Conservation (phyloP, 2,329 filamentous ascomycete species). For the Parastagonospora avenae region DNA sequence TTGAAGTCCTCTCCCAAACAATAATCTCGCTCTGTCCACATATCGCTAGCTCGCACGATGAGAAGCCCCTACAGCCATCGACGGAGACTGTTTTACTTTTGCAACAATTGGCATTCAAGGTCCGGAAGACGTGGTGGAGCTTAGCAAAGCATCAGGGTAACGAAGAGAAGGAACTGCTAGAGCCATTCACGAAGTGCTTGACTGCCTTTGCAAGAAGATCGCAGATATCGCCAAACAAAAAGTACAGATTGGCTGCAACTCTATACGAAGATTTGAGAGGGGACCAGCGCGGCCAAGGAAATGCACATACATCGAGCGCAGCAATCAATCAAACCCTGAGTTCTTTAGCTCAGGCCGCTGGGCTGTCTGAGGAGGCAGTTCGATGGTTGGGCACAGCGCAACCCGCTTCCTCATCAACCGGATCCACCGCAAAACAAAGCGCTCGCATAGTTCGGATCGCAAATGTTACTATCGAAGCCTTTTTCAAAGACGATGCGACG, state of each 20-base stretch:
- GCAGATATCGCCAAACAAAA: slow-evolving; percentile 38
- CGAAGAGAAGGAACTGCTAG: slow-evolving; percentile 67
- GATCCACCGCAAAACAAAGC: slow-evolving; percentile 31
- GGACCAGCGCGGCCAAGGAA: background rate
- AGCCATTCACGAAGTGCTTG: slow-evolving; percentile 68
- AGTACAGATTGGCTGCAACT: slow-evolving; percentile 48
- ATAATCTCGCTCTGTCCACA: slow-evolving; percentile 71
- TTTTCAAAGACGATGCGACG: slow-evolving; percentile 22
- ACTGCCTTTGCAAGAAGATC: slow-evolving; percentile 64
- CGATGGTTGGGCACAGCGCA: slow-evolving; percentile 32
- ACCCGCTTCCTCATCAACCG: slow-evolving; percentile 12
- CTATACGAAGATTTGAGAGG: slow-evolving; percentile 30
- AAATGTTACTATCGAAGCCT: slow-evolving; percentile 37
- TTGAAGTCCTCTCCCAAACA: slow-evolving; percentile 69
- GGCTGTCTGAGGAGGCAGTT: slow-evolving; percentile 39
- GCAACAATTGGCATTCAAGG: slow-evolving; percentile 66
- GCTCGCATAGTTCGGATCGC: slow-evolving; percentile 34
- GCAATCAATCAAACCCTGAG: slow-evolving; percentile 28
- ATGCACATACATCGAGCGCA: background rate
- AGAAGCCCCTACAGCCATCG: slow-evolving; percentile 60
- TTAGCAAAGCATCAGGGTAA: slow-evolving; percentile 65
- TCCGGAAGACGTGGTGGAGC: slow-evolving; percentile 69
- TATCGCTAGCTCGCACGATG: slow-evolving; percentile 68
- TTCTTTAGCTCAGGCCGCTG: slow-evolving; percentile 43
- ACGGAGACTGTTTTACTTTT: slow-evolving; percentile 66